Percentiles rank a stretch among this genome's conserved stretches.
These are phyloP conservation scores for Trichoderma sp. DNA, from an alignment of 2,329 filamentous ascomycete genomes.

Conservation along the genomic window DNA sequence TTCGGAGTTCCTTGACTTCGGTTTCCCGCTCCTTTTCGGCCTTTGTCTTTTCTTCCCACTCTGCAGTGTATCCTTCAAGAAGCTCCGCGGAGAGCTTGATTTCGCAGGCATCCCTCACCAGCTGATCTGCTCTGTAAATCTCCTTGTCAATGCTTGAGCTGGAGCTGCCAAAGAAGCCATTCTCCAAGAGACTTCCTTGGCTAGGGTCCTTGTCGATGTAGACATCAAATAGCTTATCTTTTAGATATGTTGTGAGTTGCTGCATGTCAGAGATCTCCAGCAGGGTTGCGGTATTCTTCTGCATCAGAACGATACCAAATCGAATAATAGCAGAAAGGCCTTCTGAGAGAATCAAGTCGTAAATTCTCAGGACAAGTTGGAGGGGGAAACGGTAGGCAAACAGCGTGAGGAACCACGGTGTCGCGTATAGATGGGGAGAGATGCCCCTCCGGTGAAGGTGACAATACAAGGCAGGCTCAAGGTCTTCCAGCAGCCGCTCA, in stretches of 20 bases:
- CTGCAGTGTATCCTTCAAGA: slow-evolving; percentile 73
- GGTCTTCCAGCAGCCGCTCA: slow-evolving; percentile 86
- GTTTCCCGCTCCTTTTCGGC: slow-evolving; percentile 76
- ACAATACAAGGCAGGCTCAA: slow-evolving; percentile 91
- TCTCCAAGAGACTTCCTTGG: slow-evolving; percentile 88
- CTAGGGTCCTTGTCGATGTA: slow-evolving; percentile 95
- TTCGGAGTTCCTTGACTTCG: slow-evolving; percentile 72
- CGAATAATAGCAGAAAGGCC: slow-evolving; percentile 90
- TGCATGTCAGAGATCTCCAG: slow-evolving; percentile 89
- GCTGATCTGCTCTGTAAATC: slow-evolving; percentile 88
- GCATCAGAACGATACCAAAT: slow-evolving; percentile 94
- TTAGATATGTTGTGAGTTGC: slow-evolving; percentile 81
- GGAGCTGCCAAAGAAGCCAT: slow-evolving; percentile 93
- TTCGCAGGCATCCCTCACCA: slow-evolving; percentile 88
- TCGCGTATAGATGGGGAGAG: slow-evolving; percentile 89
- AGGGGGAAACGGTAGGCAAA: slow-evolving; percentile 97
- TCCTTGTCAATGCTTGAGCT: slow-evolving; percentile 90
- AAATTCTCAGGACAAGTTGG: slow-evolving; percentile 92
- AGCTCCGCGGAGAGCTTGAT: slow-evolving; percentile 81
- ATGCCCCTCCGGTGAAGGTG: slow-evolving; percentile 87
- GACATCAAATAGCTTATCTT: slow-evolving; percentile 91
- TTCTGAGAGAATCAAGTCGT: slow-evolving; percentile 91
- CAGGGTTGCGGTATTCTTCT: slow-evolving; percentile 79
- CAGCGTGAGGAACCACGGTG: slow-evolving; percentile 98
- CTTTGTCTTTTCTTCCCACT: slow-evolving; percentile 92